phyloP scores from a whole-genome alignment of 2,329 filamentous ascomycete genomes.

The Huntiella decipiens region DNA sequence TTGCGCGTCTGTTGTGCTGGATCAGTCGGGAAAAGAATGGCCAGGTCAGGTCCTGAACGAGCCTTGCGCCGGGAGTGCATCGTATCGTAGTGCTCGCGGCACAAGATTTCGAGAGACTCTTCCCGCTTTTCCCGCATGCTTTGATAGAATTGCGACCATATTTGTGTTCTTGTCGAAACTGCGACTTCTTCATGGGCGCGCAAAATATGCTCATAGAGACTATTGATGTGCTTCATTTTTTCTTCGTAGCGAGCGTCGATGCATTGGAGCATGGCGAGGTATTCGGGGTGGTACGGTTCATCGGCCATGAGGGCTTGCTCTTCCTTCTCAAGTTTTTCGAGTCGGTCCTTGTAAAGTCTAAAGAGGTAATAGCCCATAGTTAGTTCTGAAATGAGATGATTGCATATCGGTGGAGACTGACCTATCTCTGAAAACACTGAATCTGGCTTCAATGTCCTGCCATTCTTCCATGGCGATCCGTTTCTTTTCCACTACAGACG shows the following conservation, averaged over 20 bases:
- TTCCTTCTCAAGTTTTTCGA: constrained; percentile 59
- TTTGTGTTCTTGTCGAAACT: constrained; percentile 65
- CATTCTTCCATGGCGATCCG: constrained; percentile 64
- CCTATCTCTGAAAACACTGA: constrained; percentile 68
- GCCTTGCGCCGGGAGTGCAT: constrained; percentile 74
- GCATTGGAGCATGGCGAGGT: constrained; percentile 73
- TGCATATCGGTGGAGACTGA: constrained; percentile 21
- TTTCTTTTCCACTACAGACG: constrained; percentile 50
- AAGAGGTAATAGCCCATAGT: not conserved
- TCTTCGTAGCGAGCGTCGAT: constrained; percentile 67
- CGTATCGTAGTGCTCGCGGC: constrained; percentile 81
- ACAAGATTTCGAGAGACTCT: constrained; percentile 57
- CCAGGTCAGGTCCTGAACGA: constrained; percentile 63
- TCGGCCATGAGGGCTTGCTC: constrained; percentile 41
- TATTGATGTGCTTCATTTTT: constrained; percentile 58
- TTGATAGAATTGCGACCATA: constrained; percentile 83
- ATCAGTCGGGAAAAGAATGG: constrained; percentile 60
- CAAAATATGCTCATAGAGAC: constrained; percentile 53
- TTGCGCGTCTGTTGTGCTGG: constrained; percentile 62
- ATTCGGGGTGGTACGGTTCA: constrained; percentile 69
- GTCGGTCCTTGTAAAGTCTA: constrained; percentile 74
- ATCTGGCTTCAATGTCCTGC: constrained; percentile 67
- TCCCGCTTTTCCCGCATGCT: constrained; percentile 68
- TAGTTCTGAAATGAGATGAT: not conserved
- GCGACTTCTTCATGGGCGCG: constrained; percentile 55